Conservation (phyloP, 139 green algal genomes). For the Chlorella sp. region DNA sequence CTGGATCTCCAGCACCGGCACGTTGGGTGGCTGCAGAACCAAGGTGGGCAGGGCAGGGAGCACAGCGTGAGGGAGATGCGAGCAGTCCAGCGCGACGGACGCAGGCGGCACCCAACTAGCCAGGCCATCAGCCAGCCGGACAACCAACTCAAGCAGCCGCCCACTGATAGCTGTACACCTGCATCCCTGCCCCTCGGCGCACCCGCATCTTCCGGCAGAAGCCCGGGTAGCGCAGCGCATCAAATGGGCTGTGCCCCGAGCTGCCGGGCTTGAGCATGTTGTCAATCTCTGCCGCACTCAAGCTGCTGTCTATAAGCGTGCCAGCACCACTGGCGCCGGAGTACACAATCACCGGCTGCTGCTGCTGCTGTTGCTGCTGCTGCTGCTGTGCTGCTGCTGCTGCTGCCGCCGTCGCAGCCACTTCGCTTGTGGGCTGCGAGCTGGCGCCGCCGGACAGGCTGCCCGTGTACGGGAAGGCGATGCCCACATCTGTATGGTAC, state of each 20-base stretch:
- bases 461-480: too few relatives aligned
- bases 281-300: neutral
- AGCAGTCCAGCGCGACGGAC: neutral
- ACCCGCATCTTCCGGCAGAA: slow-evolving; percentile 41
- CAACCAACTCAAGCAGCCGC: too few relatives aligned
- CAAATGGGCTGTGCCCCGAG: slow-evolving; percentile 16
- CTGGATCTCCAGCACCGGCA: slow-evolving; percentile 37
- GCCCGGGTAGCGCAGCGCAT: slow-evolving; percentile 11
- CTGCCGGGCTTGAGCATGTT: slow-evolving; percentile 20
- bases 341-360: too few relatives aligned
- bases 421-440: too few relatives aligned
- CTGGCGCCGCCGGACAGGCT: too few relatives aligned
- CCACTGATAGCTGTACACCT: neutral
- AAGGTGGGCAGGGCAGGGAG: neutral
- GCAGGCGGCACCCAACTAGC: neutral
- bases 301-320: neutral
- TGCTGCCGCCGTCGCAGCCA: too few relatives aligned
- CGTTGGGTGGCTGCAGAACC: slow-evolving; percentile 26
- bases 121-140: too few relatives aligned
- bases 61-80: neutral
- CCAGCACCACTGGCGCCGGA: slow-evolving; percentile 2
- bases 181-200: neutral
- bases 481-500: neutral
- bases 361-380: too few relatives aligned
- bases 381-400: too few relatives aligned